Evolutionary conservation across 257 asterid species (phyloP).

Genomic region (Capsicum baccatum): DNA sequence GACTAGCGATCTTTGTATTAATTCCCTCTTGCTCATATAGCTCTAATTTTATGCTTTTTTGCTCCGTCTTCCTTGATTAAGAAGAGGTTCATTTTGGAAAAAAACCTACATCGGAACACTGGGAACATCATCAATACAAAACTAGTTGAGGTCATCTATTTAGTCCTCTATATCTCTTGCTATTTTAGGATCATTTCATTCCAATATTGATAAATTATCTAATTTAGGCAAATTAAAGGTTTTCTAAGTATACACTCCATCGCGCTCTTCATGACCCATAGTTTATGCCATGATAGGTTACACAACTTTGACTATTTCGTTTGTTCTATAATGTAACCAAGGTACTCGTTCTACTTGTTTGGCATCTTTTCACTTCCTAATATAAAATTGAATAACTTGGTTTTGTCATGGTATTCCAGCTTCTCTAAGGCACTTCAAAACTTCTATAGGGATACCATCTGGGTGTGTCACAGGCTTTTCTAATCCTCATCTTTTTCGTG

Average conservation of each 20-base stretch:
- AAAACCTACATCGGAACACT: background rate
- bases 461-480: background rate
- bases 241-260: background rate
- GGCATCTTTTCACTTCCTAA: background rate
- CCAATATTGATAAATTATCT: background rate
- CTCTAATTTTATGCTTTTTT: background rate
- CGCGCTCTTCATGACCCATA: conserved; percentile 30
- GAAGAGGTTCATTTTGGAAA: background rate
- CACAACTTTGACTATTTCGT: background rate
- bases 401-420: background rate
- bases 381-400: background rate
- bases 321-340: background rate
- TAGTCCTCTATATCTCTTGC: background rate
- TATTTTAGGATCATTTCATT: background rate
- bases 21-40: conserved; percentile 15
- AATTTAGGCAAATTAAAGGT: background rate
- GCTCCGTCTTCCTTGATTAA: background rate
- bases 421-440: background rate
- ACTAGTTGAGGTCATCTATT: background rate
- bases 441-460: background rate
- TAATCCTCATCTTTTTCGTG: background rate
- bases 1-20: background rate
- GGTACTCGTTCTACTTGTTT: background rate
- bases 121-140: background rate
- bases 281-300: background rate